Evolutionary conservation across 2,329 filamentous ascomycete species (phyloP).

Genomic region (Cladophialophora immunda): DNA sequence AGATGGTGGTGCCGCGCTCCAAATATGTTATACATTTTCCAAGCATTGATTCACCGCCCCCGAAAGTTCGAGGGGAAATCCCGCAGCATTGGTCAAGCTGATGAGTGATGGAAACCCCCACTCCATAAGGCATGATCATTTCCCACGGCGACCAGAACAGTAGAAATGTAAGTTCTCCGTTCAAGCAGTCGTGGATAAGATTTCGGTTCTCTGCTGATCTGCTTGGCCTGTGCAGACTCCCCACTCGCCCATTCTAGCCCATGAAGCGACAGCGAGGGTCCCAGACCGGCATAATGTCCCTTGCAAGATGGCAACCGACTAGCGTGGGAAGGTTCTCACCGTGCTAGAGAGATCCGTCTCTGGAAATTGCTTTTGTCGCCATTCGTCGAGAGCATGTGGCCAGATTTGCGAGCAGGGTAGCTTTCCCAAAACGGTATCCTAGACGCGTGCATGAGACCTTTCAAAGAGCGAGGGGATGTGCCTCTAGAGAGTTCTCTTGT

Average conservation of each 20-base stretch:
- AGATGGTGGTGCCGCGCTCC: neutral
- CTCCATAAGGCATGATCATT: neutral
- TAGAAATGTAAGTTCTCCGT: neutral
- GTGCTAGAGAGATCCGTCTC: neutral
- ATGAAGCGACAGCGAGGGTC: neutral
- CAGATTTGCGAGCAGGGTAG: conserved; percentile 1
- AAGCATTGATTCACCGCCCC: neutral
- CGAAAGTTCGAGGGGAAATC: neutral
- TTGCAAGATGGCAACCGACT: neutral
- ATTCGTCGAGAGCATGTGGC: neutral
- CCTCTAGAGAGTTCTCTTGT: neutral
- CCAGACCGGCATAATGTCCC: neutral
- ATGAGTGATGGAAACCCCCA: neutral
- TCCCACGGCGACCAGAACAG: neutral
- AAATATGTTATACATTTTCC: neutral
- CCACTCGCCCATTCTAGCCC: neutral
- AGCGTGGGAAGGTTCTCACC: neutral
- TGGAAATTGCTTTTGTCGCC: neutral
- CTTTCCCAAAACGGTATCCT: neutral
- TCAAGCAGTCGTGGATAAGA: neutral
- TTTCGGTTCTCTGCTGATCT: neutral
- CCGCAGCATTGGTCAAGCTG: neutral
- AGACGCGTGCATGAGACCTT: neutral
- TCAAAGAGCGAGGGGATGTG: neutral
- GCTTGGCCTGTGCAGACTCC: neutral